Conservation (phyloP, 2,329 filamentous ascomycete species). For the Aspergillus carbonarius region DNA sequence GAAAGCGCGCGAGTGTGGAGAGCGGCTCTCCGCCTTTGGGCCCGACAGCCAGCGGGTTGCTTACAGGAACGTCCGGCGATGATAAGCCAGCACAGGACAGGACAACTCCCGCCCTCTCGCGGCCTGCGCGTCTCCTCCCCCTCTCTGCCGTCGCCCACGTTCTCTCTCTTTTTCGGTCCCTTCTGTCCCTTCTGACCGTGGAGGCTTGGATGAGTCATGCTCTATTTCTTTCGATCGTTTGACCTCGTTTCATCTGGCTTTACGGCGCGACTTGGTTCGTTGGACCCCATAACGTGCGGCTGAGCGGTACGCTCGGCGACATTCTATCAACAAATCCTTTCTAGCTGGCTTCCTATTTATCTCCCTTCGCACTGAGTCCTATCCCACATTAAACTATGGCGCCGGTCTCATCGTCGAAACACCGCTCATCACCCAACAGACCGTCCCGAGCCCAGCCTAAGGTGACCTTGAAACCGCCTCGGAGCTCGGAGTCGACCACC, state of each 20-base stretch:
- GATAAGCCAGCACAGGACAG: neutral
- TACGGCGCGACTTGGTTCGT: constrained; percentile 8
- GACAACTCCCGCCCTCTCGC: constrained; percentile 1
- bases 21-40: constrained; percentile 14
- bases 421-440: constrained; percentile 26
- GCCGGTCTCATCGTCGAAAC: constrained; percentile 29
- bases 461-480: constrained; percentile 31
- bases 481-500: constrained; percentile 27
- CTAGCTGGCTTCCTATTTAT: neutral
- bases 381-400: constrained; percentile 26
- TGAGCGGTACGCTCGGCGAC: constrained; percentile 15
- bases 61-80: neutral
- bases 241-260: constrained; percentile 5
- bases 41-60: neutral
- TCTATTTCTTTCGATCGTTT: constrained; percentile 1
- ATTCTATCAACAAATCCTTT: constrained; percentile 1
- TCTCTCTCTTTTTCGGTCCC: neutral
- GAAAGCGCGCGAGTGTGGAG: neutral
- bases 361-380: neutral
- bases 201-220: constrained; percentile 15
- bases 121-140: constrained; percentile 14
- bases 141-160: constrained; percentile 2
- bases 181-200: neutral
- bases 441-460: constrained; percentile 32
- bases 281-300: constrained; percentile 14